phyloP scores from a whole-genome alignment of 345 rosid species.

The Citrus reticulata region DNA sequence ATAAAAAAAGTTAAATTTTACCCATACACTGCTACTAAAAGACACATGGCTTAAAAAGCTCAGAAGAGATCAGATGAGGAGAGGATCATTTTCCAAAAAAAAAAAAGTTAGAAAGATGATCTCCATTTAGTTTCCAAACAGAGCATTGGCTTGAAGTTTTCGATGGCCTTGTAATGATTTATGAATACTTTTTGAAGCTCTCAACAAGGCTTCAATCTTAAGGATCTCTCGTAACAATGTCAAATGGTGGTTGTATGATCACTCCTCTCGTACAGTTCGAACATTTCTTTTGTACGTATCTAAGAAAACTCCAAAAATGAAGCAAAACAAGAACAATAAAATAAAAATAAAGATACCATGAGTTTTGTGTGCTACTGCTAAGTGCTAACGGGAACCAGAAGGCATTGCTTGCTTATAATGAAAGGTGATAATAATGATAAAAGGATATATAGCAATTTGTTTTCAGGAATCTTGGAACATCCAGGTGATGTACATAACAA shows the following conservation, averaged over 20 bases:
- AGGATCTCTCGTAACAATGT: background rate
- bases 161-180: background rate
- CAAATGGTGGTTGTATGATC: background rate
- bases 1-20: too few species aligned
- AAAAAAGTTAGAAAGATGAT: too few species aligned
- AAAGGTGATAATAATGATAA: background rate
- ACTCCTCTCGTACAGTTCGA: background rate
- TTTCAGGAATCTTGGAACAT: background rate
- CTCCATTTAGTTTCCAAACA: too few species aligned
- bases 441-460: background rate
- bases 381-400: background rate
- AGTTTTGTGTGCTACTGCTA: background rate
- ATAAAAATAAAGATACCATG: background rate
- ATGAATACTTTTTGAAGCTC: background rate
- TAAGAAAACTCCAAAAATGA: background rate
- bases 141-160: background rate
- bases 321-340: background rate
- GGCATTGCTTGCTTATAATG: background rate
- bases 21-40: too few species aligned
- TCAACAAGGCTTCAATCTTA: background rate
- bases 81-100: too few species aligned
- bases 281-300: background rate
- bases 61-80: too few species aligned
- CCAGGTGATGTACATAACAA: background rate
- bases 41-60: too few species aligned